These are phyloP conservation scores for Lycium ferocissimum DNA, from an alignment of 257 asterid genomes.

Conservation along the genomic window DNA sequence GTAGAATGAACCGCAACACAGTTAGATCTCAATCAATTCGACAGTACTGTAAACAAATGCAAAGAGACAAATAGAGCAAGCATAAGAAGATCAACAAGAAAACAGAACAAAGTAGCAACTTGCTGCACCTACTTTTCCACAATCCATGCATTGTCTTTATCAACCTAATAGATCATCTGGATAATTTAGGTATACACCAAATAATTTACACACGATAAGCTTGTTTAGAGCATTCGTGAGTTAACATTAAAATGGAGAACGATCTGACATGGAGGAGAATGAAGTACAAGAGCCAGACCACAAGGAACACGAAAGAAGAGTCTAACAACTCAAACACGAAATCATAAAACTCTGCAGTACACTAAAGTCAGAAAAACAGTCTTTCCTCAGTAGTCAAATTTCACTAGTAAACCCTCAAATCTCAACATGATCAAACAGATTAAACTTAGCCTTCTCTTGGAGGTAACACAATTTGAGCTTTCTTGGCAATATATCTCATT, in stretches of 20 bases:
- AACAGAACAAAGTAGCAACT: neutral
- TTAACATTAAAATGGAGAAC: constrained; percentile 2
- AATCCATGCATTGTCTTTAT: neutral
- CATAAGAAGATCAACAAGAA: neutral
- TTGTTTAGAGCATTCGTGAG: neutral
- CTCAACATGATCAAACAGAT: neutral
- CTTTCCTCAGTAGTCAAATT: neutral
- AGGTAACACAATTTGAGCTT: neutral
- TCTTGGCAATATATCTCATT: neutral
- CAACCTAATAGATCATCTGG: neutral
- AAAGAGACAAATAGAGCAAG: constrained; percentile 7
- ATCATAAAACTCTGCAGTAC: neutral
- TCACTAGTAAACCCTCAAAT: neutral
- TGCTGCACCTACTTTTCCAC: neutral
- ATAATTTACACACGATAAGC: neutral
- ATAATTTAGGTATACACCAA: neutral
- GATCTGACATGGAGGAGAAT: neutral
- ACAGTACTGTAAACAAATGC: neutral
- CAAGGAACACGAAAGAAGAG: neutral
- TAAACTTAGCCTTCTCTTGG: constrained; percentile 9
- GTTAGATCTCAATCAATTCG: neutral
- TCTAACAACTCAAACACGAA: neutral
- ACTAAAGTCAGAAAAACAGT: neutral
- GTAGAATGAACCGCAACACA: neutral
- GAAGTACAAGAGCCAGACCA: neutral